A percentile compares a stretch with the other conserved stretches of the same genome.
phyloP scores from a whole-genome alignment of 305 asterid genomes.

The Solanum aculeatissimum region DNA sequence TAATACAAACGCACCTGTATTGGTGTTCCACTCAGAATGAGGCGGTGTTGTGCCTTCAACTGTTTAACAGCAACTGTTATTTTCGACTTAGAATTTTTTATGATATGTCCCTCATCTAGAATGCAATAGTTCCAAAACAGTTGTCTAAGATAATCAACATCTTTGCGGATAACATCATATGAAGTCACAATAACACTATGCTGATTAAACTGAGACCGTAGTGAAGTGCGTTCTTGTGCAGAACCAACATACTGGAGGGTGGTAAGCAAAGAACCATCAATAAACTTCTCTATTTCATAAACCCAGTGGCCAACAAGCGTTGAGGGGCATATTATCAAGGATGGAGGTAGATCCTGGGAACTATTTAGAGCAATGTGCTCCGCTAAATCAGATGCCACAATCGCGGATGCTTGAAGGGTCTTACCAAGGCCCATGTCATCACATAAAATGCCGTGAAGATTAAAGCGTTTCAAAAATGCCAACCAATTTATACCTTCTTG shows the following conservation, averaged over 20 bases:
- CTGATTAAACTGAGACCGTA: slow-evolving; percentile 60
- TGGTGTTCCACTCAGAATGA: slow-evolving; percentile 96
- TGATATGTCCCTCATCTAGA: slow-evolving; percentile 94
- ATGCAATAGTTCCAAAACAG: slow-evolving; percentile 89
- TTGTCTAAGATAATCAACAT: slow-evolving; percentile 63
- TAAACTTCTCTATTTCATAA: slow-evolving; percentile 96
- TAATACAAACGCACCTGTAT: slow-evolving; percentile 62
- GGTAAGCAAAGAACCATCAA: slow-evolving; percentile 79
- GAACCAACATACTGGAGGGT: slow-evolving; percentile 94
- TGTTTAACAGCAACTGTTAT: slow-evolving; percentile 95
- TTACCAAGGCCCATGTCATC: slow-evolving; percentile 99
- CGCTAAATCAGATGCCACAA: slow-evolving; percentile 89
- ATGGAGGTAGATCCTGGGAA: slow-evolving; percentile 53
- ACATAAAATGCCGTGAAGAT: slow-evolving; percentile 94
- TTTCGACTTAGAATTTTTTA: slow-evolving; percentile 89
- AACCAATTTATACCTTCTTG: slow-evolving; percentile 99
- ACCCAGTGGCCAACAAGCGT: slow-evolving; percentile 99
- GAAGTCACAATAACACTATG: slow-evolving; percentile 83
- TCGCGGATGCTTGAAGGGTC: slow-evolving; percentile 95
- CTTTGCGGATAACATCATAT: slow-evolving; percentile 94
- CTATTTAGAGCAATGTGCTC: slow-evolving; percentile 59
- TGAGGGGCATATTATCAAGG: slow-evolving; percentile 84
- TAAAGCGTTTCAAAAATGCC: slow-evolving; percentile 86
- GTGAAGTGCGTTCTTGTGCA: slow-evolving; percentile 70
- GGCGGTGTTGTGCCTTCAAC: slow-evolving; percentile 93